Evolutionary conservation across 2,329 filamentous ascomycete species (phyloP).

Genomic region (Penicillium sclerotiorum): DNA sequence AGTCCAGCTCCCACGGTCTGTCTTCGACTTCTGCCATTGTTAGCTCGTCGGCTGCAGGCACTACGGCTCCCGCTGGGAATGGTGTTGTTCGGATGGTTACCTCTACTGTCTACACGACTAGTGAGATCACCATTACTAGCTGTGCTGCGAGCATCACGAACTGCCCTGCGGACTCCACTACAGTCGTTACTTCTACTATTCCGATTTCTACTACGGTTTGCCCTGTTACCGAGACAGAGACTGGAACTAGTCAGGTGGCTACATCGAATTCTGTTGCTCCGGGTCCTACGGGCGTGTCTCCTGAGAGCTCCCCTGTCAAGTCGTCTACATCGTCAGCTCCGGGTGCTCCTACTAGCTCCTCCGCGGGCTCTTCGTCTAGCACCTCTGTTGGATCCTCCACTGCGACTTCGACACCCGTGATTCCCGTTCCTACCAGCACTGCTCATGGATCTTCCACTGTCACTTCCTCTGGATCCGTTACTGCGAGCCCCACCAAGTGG

Average conservation of each 20-base stretch:
- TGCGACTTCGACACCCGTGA: slow-evolving; percentile 31
- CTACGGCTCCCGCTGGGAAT: not conserved
- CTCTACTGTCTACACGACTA: slow-evolving; percentile 42
- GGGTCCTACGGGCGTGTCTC: not conserved
- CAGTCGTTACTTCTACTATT: slow-evolving; percentile 57
- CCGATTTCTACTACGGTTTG: slow-evolving; percentile 63
- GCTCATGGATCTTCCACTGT: slow-evolving; percentile 21
- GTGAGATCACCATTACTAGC: slow-evolving; percentile 41
- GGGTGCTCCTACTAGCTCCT: not conserved
- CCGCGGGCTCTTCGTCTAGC: not conserved
- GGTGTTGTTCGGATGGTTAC: slow-evolving; percentile 34
- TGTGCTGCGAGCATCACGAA: slow-evolving; percentile 44
- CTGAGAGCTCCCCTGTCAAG: not conserved
- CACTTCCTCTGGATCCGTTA: not conserved
- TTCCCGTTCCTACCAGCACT: slow-evolving; percentile 46
- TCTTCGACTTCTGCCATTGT: not conserved
- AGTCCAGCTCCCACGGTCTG: not conserved
- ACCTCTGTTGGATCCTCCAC: not conserved
- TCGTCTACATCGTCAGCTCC: not conserved
- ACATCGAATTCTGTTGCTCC: not conserved
- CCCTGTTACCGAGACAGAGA: slow-evolving; percentile 38
- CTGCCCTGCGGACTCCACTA: slow-evolving; percentile 56
- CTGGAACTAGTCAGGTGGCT: slow-evolving; percentile 23
- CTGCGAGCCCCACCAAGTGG: slow-evolving; percentile 10
- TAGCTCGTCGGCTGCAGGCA: not conserved